Evolutionary conservation across 345 rosid species (phyloP).

Genomic region (Eucalyptus erythrocorys): DNA sequence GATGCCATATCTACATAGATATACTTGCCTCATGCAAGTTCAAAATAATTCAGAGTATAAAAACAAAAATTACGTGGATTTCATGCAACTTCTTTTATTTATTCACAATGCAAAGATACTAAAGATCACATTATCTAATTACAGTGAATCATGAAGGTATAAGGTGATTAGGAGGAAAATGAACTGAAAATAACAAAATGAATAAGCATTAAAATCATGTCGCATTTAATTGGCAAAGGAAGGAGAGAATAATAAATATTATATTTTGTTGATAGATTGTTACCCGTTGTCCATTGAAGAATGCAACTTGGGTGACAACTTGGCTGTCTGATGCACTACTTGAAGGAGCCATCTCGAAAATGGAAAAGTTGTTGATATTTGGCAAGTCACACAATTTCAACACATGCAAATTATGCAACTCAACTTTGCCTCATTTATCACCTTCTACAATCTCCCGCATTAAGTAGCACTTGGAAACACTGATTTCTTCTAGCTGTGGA

Average conservation of each 20-base stretch:
- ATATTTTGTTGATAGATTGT: not conserved
- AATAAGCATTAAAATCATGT: not conserved
- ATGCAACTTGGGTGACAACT: not conserved
- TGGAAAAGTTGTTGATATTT: not conserved
- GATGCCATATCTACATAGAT: not conserved
- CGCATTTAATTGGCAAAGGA: not conserved
- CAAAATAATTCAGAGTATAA: too few relatives aligned
- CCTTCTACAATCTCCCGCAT: not conserved
- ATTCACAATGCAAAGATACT: not conserved
- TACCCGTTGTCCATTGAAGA: not conserved
- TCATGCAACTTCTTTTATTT: not conserved
- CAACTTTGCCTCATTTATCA: not conserved
- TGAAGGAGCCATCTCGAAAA: not conserved
- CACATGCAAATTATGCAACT: not conserved
- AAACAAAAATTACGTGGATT: not conserved
- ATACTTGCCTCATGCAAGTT: not conserved
- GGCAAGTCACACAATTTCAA: not conserved
- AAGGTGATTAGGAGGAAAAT: not conserved
- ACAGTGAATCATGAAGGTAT: fast-evolving
- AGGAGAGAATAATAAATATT: not conserved
- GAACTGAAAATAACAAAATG: not conserved
- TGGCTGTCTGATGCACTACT: not conserved
- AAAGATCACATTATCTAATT: not conserved
- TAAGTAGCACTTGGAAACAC: not conserved
- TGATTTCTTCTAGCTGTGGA: not conserved